Percentiles rank a stretch among this genome's conserved stretches.
phyloP scores from a whole-genome alignment of 2,329 filamentous ascomycete species.

The Gremmenia infestans region DNA sequence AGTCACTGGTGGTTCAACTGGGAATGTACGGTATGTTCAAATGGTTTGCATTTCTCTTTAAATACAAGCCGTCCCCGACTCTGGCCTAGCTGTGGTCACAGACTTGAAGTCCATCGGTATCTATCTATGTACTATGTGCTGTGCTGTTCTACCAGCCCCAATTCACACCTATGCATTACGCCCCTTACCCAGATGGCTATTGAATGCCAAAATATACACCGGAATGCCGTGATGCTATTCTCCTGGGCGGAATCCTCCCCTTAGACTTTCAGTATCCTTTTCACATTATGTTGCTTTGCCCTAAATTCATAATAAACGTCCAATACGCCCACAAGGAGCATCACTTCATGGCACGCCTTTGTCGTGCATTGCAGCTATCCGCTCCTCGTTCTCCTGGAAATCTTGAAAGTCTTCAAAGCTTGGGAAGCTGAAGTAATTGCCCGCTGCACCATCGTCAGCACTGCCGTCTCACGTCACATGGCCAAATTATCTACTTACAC shows the following conservation, averaged over 20 bases:
- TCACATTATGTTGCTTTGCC: not conserved
- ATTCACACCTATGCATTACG: not conserved
- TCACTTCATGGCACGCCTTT: constrained; percentile 15
- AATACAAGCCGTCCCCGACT: not conserved
- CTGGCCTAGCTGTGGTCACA: not conserved
- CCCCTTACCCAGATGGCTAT: not conserved
- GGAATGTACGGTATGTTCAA: not conserved
- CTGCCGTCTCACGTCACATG: not conserved
- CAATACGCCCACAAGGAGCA: not conserved
- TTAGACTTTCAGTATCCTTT: not conserved
- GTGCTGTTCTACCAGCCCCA: not conserved
- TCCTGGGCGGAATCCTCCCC: not conserved
- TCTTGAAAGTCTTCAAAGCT: constrained; percentile 65
- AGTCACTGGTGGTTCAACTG: not conserved
- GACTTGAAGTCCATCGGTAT: not conserved
- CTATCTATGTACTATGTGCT: not conserved
- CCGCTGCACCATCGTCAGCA: constrained; percentile 28
- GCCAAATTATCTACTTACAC: constrained; percentile 14
- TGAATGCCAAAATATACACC: not conserved
- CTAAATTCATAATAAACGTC: not conserved
- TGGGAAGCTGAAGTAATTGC: constrained; percentile 68
- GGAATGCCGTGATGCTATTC: not conserved
- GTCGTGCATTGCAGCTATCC: constrained; percentile 15
- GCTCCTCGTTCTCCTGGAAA: constrained; percentile 37
- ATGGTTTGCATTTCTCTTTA: not conserved